Percentiles rank a stretch among this genome's conserved stretches.
Conservation (phyloP, 441 rosid genomes). For the Iberis amara region DNA sequence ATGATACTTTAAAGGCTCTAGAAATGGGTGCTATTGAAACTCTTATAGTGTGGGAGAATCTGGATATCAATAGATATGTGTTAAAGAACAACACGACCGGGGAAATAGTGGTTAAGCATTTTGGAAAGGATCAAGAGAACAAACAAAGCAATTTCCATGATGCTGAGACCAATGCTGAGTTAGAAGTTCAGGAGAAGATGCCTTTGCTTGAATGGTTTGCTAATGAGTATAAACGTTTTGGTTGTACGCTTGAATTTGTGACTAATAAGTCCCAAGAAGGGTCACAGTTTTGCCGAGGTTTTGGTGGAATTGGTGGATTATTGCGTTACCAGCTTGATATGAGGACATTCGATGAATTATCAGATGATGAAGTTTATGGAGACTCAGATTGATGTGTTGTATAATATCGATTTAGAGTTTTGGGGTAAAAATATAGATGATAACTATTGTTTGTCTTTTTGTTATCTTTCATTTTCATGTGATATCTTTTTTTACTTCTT, state of each 20-base stretch:
- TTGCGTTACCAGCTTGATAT: constrained; percentile 80
- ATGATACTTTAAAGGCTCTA: constrained; percentile 70
- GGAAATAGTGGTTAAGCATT: constrained; percentile 54
- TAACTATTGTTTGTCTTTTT: too few relatives aligned
- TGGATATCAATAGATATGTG: constrained; percentile 54
- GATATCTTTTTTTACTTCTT: too few relatives aligned
- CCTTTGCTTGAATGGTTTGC: constrained; percentile 89
- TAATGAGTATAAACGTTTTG: constrained; percentile 65
- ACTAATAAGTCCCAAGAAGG: constrained; percentile 62
- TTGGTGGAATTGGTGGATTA: constrained; percentile 87
- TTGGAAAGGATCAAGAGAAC: constrained; percentile 65
- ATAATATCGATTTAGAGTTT: too few relatives aligned
- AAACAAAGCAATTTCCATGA: constrained; percentile 57
- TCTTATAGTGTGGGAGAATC: constrained; percentile 81
- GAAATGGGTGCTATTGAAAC: constrained; percentile 89
- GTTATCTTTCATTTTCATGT: too few relatives aligned
- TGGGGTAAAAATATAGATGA: too few relatives aligned
- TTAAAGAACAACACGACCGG: constrained; percentile 51
- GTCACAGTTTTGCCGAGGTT: constrained; percentile 82
- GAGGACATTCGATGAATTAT: constrained; percentile 59
- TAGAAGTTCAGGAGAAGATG: constrained; percentile 60
- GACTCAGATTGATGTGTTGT: constrained; percentile 19
- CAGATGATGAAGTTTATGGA: constrained; percentile 53
- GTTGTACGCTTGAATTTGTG: constrained; percentile 64
- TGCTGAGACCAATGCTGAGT: constrained; percentile 41